Percentiles rank a stretch among this genome's conserved stretches.
These are phyloP conservation scores for Eragrostis curvula DNA, from an alignment of 176 grass and related monocot species.

Conservation along the genomic window DNA sequence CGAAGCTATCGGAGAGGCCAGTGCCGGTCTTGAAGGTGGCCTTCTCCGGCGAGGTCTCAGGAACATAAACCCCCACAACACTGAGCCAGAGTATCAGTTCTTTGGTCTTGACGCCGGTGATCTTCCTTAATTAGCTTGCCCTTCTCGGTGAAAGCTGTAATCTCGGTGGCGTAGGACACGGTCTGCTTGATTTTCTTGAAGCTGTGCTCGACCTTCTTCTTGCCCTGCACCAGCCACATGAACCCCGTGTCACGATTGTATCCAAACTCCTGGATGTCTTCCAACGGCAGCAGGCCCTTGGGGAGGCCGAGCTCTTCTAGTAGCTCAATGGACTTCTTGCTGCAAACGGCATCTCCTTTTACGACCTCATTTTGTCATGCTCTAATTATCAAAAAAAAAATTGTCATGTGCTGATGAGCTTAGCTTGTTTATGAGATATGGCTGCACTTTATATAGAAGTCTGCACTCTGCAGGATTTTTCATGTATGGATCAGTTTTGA, in stretches of 20 bases:
- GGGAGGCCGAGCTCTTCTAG: slow-evolving; percentile 41
- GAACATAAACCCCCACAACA: slow-evolving; percentile 14
- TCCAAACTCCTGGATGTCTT: slow-evolving; percentile 43
- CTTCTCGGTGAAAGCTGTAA: neutral
- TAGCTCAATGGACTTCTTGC: slow-evolving; percentile 21
- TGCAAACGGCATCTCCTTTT: neutral
- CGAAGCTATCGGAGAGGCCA: neutral
- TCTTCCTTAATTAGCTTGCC: slow-evolving; percentile 33
- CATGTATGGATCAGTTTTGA: neutral
- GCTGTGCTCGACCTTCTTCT: slow-evolving; percentile 47
- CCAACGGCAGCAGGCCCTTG: slow-evolving; percentile 34
- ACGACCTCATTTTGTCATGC: no score
- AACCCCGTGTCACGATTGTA: neutral
- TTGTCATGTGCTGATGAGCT: neutral
- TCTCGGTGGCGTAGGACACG: neutral
- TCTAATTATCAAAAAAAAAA: no score
- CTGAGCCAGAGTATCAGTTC: slow-evolving; percentile 51
- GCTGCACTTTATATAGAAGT: no score
- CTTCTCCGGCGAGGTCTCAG: neutral
- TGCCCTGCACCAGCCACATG: slow-evolving; percentile 47
- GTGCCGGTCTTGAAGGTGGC: slow-evolving; percentile 33
- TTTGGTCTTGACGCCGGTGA: slow-evolving; percentile 39
- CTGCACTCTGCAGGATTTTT: no score
- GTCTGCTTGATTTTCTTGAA: slow-evolving; percentile 52
- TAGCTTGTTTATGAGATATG: neutral